These are phyloP conservation scores for Ambrosia trifida DNA, from an alignment of 129 eudicot genomes.

Conservation along the genomic window DNA sequence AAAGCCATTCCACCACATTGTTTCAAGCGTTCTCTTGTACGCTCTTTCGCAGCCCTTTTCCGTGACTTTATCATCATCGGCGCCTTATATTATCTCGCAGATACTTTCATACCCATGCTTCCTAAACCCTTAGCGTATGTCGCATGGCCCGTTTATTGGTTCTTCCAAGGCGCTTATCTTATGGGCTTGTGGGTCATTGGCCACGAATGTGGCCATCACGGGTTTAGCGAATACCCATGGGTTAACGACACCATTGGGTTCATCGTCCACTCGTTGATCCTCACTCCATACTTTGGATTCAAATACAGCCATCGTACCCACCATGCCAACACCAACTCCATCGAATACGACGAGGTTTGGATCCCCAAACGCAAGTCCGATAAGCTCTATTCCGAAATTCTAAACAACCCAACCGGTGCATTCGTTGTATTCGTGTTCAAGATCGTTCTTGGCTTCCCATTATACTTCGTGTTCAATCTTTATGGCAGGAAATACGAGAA, in stretches of 20 bases:
- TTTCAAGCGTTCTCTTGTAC: slow-evolving; percentile 23
- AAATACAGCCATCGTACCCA: slow-evolving; percentile 42
- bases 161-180: no score
- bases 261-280: slow-evolving; percentile 30
- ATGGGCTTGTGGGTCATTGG: slow-evolving; percentile 40
- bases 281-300: slow-evolving; percentile 33
- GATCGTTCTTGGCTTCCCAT: slow-evolving; percentile 30
- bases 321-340: slow-evolving; percentile 40
- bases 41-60: slow-evolving; percentile 28
- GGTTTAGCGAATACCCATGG: slow-evolving; percentile 35
- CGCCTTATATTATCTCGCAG: not conserved
- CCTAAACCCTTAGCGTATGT: no score
- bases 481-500: slow-evolving; percentile 35
- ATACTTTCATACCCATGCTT: no score
- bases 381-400: slow-evolving; percentile 15
- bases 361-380: slow-evolving; percentile 33
- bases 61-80: slow-evolving; percentile 28
- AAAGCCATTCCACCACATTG: slow-evolving; percentile 43
- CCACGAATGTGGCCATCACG: slow-evolving; percentile 41
- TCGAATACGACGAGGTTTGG: slow-evolving; percentile 36
- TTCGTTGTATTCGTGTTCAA: slow-evolving; percentile 19
- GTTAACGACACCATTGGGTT: slow-evolving; percentile 36
- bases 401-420: slow-evolving; percentile 38
- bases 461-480: slow-evolving; percentile 31
- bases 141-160: no score